A percentile compares a stretch with the other conserved stretches of the same genome.
Conservation (phyloP, 192 early-diverging fungal species). For the Diversispora epigaea region DNA sequence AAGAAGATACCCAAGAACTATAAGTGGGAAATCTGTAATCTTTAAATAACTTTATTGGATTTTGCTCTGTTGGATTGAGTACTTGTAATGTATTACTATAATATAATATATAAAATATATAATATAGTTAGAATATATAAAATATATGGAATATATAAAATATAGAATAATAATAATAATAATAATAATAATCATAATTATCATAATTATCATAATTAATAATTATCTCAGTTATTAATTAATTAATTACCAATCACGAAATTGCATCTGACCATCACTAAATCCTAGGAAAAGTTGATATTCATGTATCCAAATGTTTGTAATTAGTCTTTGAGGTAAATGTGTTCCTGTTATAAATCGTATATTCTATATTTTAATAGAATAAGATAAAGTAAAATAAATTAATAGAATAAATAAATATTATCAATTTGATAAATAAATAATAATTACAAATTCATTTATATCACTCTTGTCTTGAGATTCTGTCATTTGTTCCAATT, state of each 20-base stretch:
- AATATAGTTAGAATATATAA: neutral
- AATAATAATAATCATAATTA: neutral
- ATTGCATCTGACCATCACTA: slow-evolving; percentile 20
- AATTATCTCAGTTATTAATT: neutral
- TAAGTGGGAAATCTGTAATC: slow-evolving; percentile 1
- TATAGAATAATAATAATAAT: neutral
- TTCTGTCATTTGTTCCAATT: neutral
- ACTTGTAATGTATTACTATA: slow-evolving; percentile 10
- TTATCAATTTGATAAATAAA: neutral
- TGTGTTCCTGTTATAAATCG: neutral
- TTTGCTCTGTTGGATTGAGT: neutral
- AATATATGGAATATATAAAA: neutral
- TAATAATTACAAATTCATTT: neutral
- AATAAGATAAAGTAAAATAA: neutral
- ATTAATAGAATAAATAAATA: neutral
- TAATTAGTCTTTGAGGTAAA: slow-evolving; percentile 14
- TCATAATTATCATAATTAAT: neutral
- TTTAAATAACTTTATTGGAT: neutral
- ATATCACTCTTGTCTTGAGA: neutral
- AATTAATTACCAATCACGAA: slow-evolving; percentile 21
- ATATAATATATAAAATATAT: neutral
- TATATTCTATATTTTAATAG: neutral
- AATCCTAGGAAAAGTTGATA: slow-evolving; percentile 14
- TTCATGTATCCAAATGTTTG: slow-evolving; percentile 15
- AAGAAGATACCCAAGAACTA: slow-evolving; percentile 1